Conservation (phyloP, 2,329 filamentous ascomycete species). For the Plectosphaerella cucumerina region DNA sequence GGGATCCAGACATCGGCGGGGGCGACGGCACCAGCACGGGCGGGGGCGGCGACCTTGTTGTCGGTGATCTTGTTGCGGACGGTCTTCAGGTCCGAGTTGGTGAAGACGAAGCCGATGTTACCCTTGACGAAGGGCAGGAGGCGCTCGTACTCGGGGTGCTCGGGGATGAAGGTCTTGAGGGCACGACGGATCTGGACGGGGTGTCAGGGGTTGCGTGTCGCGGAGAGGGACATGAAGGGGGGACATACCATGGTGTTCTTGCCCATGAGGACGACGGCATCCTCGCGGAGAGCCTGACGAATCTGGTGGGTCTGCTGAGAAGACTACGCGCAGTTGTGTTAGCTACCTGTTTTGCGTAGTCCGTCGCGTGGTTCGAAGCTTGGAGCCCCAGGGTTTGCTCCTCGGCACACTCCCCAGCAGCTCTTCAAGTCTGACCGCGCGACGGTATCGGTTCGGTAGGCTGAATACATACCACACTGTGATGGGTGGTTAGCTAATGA, state of each 20-base stretch:
- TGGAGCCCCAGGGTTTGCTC: too few species aligned
- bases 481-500: not conserved
- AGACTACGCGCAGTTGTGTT: conserved; percentile 34
- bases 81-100: conserved; percentile 90
- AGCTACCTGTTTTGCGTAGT: too few species aligned
- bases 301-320: conserved; percentile 99
- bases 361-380: too few species aligned
- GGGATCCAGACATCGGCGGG: conserved; percentile 91
- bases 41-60: conserved; percentile 97
- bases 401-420: too few species aligned
- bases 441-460: too few species aligned
- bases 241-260: conserved; percentile 97
- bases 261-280: conserved; percentile 97
- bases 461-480: not conserved
- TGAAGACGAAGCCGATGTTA: conserved; percentile 99
- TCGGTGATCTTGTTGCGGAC: conserved; percentile 89
- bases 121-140: conserved; percentile 94
- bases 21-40: conserved; percentile 95
- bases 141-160: conserved; percentile 96
- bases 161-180: conserved; percentile 86
- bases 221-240: not conserved
- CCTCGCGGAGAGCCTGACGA: conserved; percentile 80
- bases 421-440: too few species aligned
- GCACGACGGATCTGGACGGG: conserved; percentile 80
- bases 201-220: not conserved